These are phyloP conservation scores for Fraxinus paxiana DNA, from an alignment of 305 asterid genomes.

Conservation along the genomic window DNA sequence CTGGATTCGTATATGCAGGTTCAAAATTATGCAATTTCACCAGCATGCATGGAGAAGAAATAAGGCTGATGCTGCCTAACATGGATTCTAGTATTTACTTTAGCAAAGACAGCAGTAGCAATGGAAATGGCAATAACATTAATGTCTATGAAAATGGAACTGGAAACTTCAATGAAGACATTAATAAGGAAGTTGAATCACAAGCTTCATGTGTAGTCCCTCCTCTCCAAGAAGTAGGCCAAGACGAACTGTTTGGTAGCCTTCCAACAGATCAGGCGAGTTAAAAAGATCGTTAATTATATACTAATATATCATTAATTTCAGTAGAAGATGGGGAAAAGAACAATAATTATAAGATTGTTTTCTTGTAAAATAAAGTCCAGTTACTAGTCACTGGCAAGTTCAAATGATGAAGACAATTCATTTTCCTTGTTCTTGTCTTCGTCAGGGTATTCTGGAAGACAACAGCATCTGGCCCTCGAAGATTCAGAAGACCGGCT, in stretches of 20 bases:
- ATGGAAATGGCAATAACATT: background rate
- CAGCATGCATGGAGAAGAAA: constrained; percentile 15
- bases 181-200: constrained; percentile 1
- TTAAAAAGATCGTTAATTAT: background rate
- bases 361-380: background rate
- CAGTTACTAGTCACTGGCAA: background rate
- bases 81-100: background rate
- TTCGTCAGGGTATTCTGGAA: constrained; percentile 26
- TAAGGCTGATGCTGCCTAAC: constrained; percentile 8
- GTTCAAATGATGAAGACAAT: background rate
- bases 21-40: constrained; percentile 10
- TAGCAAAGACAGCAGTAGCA: background rate
- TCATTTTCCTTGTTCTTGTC: background rate
- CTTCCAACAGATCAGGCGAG: constrained; percentile 25
- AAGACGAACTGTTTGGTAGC: background rate
- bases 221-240: constrained; percentile 9
- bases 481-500: constrained; percentile 22
- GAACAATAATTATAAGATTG: background rate
- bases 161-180: background rate
- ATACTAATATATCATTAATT: background rate
- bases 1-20: constrained; percentile 15
- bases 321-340: background rate
- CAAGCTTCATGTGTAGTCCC: background rate
- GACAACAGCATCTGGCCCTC: constrained; percentile 12
- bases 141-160: background rate